These are phyloP conservation scores for Diaporthe citriasiana DNA, from an alignment of 2,329 filamentous ascomycete genomes.

Conservation along the genomic window DNA sequence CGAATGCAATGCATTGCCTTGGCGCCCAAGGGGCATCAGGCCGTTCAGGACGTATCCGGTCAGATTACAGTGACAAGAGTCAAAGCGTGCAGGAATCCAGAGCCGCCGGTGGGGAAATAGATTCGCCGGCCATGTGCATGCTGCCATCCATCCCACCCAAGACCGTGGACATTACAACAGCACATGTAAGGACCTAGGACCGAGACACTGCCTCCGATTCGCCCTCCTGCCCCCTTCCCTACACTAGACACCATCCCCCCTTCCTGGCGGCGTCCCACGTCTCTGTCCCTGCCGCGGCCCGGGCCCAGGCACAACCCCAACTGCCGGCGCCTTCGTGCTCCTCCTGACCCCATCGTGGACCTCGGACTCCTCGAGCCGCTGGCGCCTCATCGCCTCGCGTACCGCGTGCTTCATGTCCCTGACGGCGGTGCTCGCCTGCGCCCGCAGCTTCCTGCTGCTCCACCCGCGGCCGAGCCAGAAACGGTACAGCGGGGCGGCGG, in stretches of 20 bases:
- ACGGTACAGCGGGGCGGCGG: slow-evolving; percentile 29
- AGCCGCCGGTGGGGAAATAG: neutral
- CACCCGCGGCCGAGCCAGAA: slow-evolving; percentile 28
- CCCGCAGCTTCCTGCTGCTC: slow-evolving; percentile 26
- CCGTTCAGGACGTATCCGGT: neutral
- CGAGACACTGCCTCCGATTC: slow-evolving; percentile 2
- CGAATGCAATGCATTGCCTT: slow-evolving; percentile 2
- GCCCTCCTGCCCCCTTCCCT: neutral
- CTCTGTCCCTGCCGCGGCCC: neutral
- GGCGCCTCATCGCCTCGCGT: slow-evolving; percentile 19
- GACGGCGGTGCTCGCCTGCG: slow-evolving; percentile 6
- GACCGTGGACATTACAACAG: neutral
- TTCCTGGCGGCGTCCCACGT: neutral
- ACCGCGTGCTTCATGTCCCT: slow-evolving; percentile 36
- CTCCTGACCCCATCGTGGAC: slow-evolving; percentile 33
- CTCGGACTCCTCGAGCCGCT: slow-evolving; percentile 19
- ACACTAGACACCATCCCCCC: neutral
- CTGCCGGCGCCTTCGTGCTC: neutral
- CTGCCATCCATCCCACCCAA: neutral
- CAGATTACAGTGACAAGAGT: neutral
- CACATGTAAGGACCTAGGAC: neutral
- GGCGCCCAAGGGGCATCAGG: slow-evolving; percentile 6
- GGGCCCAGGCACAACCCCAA: neutral
- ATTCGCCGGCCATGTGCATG: neutral
- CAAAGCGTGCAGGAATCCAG: slow-evolving; percentile 27